Evolutionary conservation across 225 moss, liverwort and hornwort genomes (phyloP).

Genomic region (Takakia lepidozioides): DNA sequence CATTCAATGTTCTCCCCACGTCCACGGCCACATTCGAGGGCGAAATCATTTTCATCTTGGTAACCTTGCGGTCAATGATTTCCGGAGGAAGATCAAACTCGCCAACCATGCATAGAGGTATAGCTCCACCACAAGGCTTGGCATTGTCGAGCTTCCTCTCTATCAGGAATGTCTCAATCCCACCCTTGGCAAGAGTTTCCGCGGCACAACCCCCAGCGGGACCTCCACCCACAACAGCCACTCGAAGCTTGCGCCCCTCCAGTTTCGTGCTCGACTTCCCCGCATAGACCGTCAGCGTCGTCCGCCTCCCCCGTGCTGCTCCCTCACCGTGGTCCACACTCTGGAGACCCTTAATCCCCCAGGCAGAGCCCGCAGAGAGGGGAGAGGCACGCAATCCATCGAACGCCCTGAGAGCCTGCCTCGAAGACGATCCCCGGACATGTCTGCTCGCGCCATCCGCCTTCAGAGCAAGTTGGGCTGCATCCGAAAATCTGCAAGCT

Average conservation of each 20-base stretch:
- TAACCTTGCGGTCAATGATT: constrained; percentile 94
- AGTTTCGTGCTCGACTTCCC: constrained; percentile 53
- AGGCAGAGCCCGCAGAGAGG: no score
- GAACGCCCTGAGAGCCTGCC: not conserved
- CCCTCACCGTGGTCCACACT: not conserved
- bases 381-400: no score
- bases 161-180: constrained; percentile 79
- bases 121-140: constrained; percentile 75
- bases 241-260: constrained; percentile 84
- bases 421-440: no score
- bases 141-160: constrained; percentile 94
- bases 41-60: constrained; percentile 99
- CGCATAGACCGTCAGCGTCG: constrained; percentile 65
- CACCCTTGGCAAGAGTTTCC: constrained; percentile 67
- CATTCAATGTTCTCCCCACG: constrained; percentile 81
- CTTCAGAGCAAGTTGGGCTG: no score
- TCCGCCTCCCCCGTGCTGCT: constrained; percentile 18
- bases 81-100: constrained; percentile 72
- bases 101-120: constrained; percentile 80
- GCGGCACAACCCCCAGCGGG: constrained; percentile 93
- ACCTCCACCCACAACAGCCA: constrained; percentile 89
- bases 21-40: constrained; percentile 93
- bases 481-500: no score
- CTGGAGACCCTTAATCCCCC: no score
- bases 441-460: no score